Conservation (phyloP, 345 rosid species). For the Aethionema arabicum region DNA sequence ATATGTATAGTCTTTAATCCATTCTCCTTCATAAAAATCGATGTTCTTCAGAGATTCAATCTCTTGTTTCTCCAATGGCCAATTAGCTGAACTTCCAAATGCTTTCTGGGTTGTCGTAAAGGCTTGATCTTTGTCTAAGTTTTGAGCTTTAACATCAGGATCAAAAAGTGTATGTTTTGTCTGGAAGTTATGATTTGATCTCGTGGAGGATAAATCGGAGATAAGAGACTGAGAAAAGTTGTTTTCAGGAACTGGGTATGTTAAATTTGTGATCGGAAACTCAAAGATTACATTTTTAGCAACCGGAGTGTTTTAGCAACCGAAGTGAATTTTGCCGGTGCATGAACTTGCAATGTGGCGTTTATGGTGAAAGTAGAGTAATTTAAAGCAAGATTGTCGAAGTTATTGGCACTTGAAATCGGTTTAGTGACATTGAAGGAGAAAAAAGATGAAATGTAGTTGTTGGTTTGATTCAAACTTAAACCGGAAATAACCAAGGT, state of each 20-base stretch:
- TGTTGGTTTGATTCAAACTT: too few relatives aligned
- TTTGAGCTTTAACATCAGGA: too few relatives aligned
- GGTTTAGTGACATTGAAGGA: constrained; percentile 42
- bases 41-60: constrained; percentile 54
- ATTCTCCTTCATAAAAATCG: constrained; percentile 78
- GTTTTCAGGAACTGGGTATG: constrained; percentile 35
- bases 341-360: constrained; percentile 14
- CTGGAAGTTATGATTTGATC: constrained; percentile 23
- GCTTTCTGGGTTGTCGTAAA: too few relatives aligned
- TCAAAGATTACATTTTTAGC: constrained; percentile 25
- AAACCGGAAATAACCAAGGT: too few relatives aligned
- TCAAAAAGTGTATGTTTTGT: constrained; percentile 15
- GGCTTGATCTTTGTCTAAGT: too few relatives aligned
- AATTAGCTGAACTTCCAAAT: too few relatives aligned
- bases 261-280: background rate
- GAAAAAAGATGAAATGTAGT: constrained; percentile 16
- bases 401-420: constrained; percentile 5
- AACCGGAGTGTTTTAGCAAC: too few relatives aligned
- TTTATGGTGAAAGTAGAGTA: background rate
- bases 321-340: constrained; percentile 19
- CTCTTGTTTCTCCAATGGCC: constrained; percentile 22
- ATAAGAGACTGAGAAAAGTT: constrained; percentile 16
- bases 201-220: constrained; percentile 20
- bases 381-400: constrained; percentile 14
- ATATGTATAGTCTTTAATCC: constrained; percentile 86